Conservation (phyloP, 1,284 basidiomycete species). For the Melampsora americana region DNA sequence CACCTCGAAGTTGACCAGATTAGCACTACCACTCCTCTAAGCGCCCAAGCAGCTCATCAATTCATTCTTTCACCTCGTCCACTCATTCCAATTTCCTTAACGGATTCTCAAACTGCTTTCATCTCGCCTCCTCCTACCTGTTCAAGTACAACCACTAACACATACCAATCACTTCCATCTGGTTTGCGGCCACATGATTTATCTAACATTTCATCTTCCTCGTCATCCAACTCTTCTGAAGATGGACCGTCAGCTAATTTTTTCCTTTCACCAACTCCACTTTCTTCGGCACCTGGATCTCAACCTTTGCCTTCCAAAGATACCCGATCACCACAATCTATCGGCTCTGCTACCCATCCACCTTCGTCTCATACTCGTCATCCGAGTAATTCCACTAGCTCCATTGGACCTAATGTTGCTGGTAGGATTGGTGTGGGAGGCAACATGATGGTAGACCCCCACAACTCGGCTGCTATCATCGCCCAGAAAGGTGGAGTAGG, state of each 20-base stretch:
- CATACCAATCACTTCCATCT: no score
- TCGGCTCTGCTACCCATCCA: background rate
- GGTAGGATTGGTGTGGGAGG: slow-evolving; percentile 26
- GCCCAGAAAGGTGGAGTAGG: slow-evolving; percentile 21
- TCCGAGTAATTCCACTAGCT: slow-evolving; percentile 6
- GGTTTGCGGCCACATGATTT: no score
- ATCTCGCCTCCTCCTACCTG: background rate
- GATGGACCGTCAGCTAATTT: background rate
- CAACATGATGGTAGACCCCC: slow-evolving; percentile 31
- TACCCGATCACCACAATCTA: background rate
- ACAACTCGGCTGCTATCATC: slow-evolving; percentile 6
- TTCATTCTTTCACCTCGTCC: slow-evolving; percentile 2
- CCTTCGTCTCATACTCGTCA: background rate
- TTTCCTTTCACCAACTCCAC: background rate
- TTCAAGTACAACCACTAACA: no score
- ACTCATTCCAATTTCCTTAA: background rate
- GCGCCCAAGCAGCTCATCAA: no score
- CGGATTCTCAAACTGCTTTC: background rate
- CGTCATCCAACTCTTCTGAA: background rate
- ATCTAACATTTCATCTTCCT: no score
- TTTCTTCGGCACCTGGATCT: background rate
- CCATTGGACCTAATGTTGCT: slow-evolving; percentile 14
- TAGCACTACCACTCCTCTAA: background rate
- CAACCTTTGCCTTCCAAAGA: background rate
- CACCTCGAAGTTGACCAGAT: background rate